phyloP scores from a whole-genome alignment of 345 rosid genomes.

The Populus deltoides region DNA sequence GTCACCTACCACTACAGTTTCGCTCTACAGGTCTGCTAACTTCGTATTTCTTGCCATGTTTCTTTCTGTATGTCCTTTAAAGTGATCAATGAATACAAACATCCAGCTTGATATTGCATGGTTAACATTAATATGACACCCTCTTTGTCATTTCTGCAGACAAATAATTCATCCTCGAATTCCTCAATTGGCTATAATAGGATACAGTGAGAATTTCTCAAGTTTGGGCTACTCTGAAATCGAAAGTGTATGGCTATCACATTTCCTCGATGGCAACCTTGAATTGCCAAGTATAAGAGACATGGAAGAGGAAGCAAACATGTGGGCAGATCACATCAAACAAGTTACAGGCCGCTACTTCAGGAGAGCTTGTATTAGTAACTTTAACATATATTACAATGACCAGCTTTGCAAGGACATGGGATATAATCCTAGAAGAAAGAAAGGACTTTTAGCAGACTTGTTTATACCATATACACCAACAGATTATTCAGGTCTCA shows the following conservation, averaged over 20 bases:
- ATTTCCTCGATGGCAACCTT: slow-evolving; percentile 24
- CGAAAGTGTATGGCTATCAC: slow-evolving; percentile 26
- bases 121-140: background rate
- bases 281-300: slow-evolving; percentile 22
- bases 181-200: slow-evolving; percentile 27
- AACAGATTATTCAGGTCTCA: slow-evolving; percentile 25
- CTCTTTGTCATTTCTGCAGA: slow-evolving; percentile 2
- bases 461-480: slow-evolving; percentile 39
- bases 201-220: slow-evolving; percentile 21
- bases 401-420: slow-evolving; percentile 47
- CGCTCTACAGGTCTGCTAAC: slow-evolving; percentile 23
- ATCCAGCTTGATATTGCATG: background rate
- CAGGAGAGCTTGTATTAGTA: slow-evolving; percentile 26
- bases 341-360: slow-evolving; percentile 1
- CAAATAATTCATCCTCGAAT: slow-evolving; percentile 37
- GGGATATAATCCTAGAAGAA: slow-evolving; percentile 38
- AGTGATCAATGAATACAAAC: background rate
- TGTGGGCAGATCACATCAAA: slow-evolving; percentile 32
- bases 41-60: background rate
- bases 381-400: slow-evolving; percentile 27
- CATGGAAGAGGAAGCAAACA: slow-evolving; percentile 27
- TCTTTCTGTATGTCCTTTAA: background rate
- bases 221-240: slow-evolving; percentile 16
- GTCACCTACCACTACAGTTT: slow-evolving; percentile 5
- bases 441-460: slow-evolving; percentile 33